Percentiles rank a stretch among this genome's conserved stretches.
Conservation (phyloP, 1,284 basidiomycete genomes). For the Heterobasidion irregulare region DNA sequence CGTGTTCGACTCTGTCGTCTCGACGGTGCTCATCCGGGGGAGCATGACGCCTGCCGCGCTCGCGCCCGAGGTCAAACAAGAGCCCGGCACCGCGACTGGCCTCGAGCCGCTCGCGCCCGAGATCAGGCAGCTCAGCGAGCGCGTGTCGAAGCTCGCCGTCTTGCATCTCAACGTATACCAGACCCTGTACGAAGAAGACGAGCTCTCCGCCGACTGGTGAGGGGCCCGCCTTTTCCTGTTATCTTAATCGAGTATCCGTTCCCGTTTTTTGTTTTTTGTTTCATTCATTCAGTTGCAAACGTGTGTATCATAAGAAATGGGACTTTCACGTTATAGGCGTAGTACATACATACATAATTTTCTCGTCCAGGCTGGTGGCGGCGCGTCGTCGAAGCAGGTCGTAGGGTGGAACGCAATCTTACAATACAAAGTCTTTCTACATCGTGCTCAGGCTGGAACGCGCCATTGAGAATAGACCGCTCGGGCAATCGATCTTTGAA, state of each 20-base stretch:
- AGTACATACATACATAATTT: not conserved
- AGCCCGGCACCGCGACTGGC: slow-evolving; percentile 34
- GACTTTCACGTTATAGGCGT: not conserved
- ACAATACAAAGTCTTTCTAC: too few relatives aligned
- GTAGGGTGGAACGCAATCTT: too few relatives aligned
- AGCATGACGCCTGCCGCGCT: slow-evolving; percentile 15
- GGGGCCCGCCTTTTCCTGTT: not conserved
- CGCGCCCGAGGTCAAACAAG: slow-evolving; percentile 7
- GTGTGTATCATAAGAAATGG: not conserved
- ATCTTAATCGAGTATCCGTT: not conserved
- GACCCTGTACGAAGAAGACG: slow-evolving; percentile 61
- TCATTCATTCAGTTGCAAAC: not conserved
- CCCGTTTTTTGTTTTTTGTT: not conserved
- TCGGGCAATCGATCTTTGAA: too few relatives aligned
- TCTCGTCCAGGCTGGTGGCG: not conserved
- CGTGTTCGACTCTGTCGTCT: slow-evolving; percentile 54
- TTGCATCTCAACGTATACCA: slow-evolving; percentile 72
- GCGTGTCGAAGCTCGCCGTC: slow-evolving; percentile 58
- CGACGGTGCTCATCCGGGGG: slow-evolving; percentile 35
- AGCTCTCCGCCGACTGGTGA: slow-evolving; percentile 30
- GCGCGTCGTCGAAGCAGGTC: too few relatives aligned
- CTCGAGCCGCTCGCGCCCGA: slow-evolving; percentile 67
- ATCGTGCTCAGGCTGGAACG: too few relatives aligned
- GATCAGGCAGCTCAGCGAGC: slow-evolving; percentile 56
- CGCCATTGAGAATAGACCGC: too few relatives aligned